Evolutionary conservation across 2,329 filamentous ascomycete species (phyloP), one percentile per base, ranked within the genome.

Genomic region (Diaporthe ampelina): DNA sequence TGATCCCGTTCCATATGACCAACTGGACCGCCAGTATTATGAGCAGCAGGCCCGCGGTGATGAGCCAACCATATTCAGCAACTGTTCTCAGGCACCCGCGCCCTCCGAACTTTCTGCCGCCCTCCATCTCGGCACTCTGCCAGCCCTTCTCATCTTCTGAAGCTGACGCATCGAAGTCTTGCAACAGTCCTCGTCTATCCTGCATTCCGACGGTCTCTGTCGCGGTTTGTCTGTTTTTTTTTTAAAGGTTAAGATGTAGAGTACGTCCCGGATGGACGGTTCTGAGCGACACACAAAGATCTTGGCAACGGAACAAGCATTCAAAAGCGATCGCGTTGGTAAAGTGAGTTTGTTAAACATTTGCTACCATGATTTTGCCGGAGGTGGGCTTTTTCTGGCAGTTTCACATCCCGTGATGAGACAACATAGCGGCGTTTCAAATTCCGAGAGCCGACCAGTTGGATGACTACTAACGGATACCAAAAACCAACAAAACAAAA

Each of bases 31-130:
- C 78, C 9, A 82, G 72, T 35, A 83, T 81, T 11, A 81, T 74
- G 13, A 81, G 59, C 43, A 84, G 77, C 45, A 84, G 72, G 3
- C 76, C 50, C 2, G 79, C 81, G 56, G 83, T 80, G 35, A 84
- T 72, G 37, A 81, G 73, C 80, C 81, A 83, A 45, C 81, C 77
- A 74, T 81, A 79, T 17, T 77, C 75, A 29, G 75, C 76, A 26
- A 80, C 67, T 19, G 69, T 57, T 7, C 77, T 67, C 54, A 54
- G 17, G n/a, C 77, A 65, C 19, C 19, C 21, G 17, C 68, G 73
- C 21, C 61, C 32, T 56, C 54, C 54, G 43, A 50, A 70, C 61
- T 72, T 77, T 43, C 71, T 72, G 69, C 70, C 54, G 52, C 13
- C 50, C 35, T 74, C 72, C 61, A 61, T 54, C 17, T 73, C 69